Evolutionary conservation across 768 basidiomycete genomes (phyloP).

Genomic region (Krasilnikovozyma curviuscula): DNA sequence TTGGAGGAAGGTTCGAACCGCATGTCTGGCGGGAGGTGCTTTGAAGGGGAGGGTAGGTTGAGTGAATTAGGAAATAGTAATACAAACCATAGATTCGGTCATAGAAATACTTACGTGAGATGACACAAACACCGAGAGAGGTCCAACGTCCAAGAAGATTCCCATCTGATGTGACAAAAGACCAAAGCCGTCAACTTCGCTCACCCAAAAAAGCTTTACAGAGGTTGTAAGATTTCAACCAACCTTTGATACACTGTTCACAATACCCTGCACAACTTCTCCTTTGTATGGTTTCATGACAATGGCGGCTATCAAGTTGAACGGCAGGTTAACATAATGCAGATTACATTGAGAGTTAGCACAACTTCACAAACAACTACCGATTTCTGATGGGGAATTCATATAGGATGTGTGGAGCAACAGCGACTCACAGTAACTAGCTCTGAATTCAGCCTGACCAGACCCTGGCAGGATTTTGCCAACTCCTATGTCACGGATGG

Average conservation of each 20-base stretch:
- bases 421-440: conserved; percentile 43
- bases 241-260: conserved; percentile 89
- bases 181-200: too few species aligned
- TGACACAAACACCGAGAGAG: conserved; percentile 81
- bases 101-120: conserved; percentile 48
- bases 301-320: conserved; percentile 47
- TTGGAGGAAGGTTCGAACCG: conserved; percentile 88
- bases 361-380: too few species aligned
- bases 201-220: too few species aligned
- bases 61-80: neutral
- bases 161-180: conserved; percentile 54
- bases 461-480: conserved; percentile 80
- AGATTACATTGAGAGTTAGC: too few species aligned
- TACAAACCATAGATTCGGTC: neutral
- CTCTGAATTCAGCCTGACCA: conserved; percentile 89
- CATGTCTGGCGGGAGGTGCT: conserved; percentile 39
- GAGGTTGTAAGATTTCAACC: conserved; percentile 16
- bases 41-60: conserved; percentile 1
- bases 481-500: conserved; percentile 70
- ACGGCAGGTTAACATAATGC: too few species aligned
- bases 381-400: too few species aligned
- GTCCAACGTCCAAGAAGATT: conserved; percentile 92
- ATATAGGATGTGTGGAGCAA: too few species aligned
- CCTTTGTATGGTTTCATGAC: conserved; percentile 99
- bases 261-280: conserved; percentile 90